Conservation (phyloP, 2,329 filamentous ascomycete species). For the Cercospora sesami region DNA sequence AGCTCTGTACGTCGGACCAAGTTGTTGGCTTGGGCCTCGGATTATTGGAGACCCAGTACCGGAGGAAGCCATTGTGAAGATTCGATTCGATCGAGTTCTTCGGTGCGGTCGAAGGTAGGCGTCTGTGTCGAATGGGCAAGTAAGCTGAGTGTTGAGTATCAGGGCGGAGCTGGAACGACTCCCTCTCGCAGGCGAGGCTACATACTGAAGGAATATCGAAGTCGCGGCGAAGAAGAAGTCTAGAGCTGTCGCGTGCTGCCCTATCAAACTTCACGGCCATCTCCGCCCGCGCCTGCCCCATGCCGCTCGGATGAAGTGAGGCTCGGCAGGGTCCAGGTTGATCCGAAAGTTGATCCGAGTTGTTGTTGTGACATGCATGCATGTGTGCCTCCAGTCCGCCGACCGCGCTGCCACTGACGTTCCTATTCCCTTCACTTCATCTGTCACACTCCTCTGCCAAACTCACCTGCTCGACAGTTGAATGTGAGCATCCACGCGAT, state of each 20-base stretch:
- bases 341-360: neutral
- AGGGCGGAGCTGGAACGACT: neutral
- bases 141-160: neutral
- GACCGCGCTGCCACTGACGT: neutral
- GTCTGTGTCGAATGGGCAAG: neutral
- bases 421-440: neutral
- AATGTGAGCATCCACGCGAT: neutral
- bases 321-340: neutral
- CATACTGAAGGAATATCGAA: constrained; percentile 17
- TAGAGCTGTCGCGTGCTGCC: constrained; percentile 14
- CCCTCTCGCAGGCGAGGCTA: constrained; percentile 5
- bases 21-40: constrained; percentile 56
- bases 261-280: constrained; percentile 13
- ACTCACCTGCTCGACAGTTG: neutral
- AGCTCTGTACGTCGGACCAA: constrained; percentile 77
- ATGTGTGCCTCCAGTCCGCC: neutral
- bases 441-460: neutral
- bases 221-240: neutral
- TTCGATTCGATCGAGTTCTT: neutral
- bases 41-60: constrained; percentile 26
- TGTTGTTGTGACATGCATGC: constrained; percentile 7
- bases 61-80: neutral
- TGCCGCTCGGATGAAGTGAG: neutral
- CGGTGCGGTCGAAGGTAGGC: neutral
- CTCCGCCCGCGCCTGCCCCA: neutral